Evolutionary conservation across 1,139 yeast genomes (phyloP), one percentile per base, ranked within the genome.

Genomic region (Yamadazyma songkhlaensis): DNA sequence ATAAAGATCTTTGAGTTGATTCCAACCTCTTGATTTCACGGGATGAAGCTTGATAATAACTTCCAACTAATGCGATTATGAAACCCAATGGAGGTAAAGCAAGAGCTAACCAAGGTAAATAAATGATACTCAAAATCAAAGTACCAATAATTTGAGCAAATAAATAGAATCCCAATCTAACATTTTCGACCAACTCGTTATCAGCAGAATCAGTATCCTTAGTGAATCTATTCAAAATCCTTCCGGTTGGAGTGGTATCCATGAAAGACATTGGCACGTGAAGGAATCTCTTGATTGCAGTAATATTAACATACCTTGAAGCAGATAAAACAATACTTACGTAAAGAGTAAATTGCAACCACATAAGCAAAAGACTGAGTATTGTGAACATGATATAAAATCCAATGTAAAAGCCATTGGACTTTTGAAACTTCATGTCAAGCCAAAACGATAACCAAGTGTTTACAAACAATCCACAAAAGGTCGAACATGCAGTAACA

Each of bases 371-470:
- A 22, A 48, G 67, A 15, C 55, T 62, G 55, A 41, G 71, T 48
- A 47, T 59, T 2, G 81, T 72, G 45, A 81, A 72, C 72, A 79
- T 62, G 31, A 81, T 77, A 50, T 84, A 84, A 25, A 84, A 43
- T 2, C 88, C 96, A 62, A 86, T 84, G 57, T 88, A 89, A 47
- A 79, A 77, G 3, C 75, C 73, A 35, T 72, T 64, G 1, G 76
- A 47, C 12, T 26, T 17, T 52, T 54, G 2, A 51, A 83, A 87
- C 54, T 75, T 80, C 37, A 67, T 37, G 14, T 72, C 74, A 3
- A 84, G 72, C 97, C 97, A 89, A 58, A 77, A 89, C 0, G 96
- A 82, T 44, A 89, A 67, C 95, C 96, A 89, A 14, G 83, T 81
- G 49, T 84, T 84, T 26, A 85, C 72, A 54, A 86, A 84, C 29